These are phyloP conservation scores for Xylariaceae sp. DNA, from an alignment of 2,329 filamentous ascomycete species.

Conservation along the genomic window DNA sequence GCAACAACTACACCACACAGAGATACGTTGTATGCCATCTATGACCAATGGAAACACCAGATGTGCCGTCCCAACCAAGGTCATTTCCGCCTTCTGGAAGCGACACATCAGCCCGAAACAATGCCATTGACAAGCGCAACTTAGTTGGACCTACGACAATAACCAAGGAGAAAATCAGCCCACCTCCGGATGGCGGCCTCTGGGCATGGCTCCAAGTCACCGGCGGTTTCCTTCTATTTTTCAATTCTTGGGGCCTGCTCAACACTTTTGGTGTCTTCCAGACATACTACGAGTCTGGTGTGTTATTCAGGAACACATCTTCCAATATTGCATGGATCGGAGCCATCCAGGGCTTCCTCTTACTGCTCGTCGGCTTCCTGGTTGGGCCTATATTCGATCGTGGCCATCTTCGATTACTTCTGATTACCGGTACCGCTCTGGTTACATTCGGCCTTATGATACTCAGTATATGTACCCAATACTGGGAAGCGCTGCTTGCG, in stretches of 20 bases:
- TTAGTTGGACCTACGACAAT: no score
- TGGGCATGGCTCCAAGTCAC: slow-evolving; percentile 44
- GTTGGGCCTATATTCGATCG: slow-evolving; percentile 23
- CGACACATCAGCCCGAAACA: no score
- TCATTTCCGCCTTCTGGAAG: no score
- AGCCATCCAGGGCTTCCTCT: slow-evolving; percentile 38
- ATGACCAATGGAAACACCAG: no score
- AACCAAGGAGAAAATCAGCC: background rate
- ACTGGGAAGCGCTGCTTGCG: slow-evolving; percentile 41
- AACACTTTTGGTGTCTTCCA: slow-evolving; percentile 52
- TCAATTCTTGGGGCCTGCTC: slow-evolving; percentile 42
- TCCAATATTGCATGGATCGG: slow-evolving; percentile 45
- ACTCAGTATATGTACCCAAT: slow-evolving; percentile 36
- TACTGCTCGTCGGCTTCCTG: slow-evolving; percentile 30
- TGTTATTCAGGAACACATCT: slow-evolving; percentile 33
- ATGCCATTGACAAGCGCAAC: no score
- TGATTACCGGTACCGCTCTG: slow-evolving; percentile 14
- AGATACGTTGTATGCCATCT: no score
- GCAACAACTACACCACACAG: no score
- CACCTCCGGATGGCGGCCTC: slow-evolving; percentile 30
- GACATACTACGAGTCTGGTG: slow-evolving; percentile 42
- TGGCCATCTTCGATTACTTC: slow-evolving; percentile 24
- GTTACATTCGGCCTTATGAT: background rate
- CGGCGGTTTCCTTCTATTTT: slow-evolving; percentile 35
- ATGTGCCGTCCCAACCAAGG: no score